These are phyloP conservation scores for Dothideomycetes sp. DNA, from an alignment of 2,329 filamentous ascomycete species.

Conservation along the genomic window DNA sequence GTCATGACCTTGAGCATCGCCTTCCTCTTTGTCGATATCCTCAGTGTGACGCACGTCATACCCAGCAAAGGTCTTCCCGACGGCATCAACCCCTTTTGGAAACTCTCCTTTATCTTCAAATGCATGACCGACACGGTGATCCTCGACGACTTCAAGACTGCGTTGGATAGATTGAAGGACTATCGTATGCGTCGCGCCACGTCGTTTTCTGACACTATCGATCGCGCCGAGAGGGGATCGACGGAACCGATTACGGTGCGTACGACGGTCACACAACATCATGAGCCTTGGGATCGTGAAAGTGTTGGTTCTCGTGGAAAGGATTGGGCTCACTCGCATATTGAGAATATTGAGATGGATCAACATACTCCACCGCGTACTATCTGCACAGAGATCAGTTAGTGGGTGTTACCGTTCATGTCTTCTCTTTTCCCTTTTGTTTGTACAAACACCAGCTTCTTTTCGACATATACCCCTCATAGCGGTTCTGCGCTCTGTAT, in stretches of 20 bases:
- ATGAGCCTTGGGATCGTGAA: slow-evolving; percentile 1
- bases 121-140: slow-evolving; percentile 53
- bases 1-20: slow-evolving; percentile 52
- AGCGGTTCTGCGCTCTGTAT: too few relatives aligned
- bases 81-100: slow-evolving; percentile 60
- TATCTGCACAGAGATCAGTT: slow-evolving; percentile 1
- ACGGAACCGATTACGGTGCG: slow-evolving; percentile 5
- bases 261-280: slow-evolving; percentile 8
- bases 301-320: neutral
- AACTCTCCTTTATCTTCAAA: slow-evolving; percentile 53
- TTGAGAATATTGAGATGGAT: slow-evolving; percentile 4
- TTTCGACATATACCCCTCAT: too few relatives aligned
- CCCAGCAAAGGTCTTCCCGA: slow-evolving; percentile 25
- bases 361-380: slow-evolving; percentile 8
- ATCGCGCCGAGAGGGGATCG: slow-evolving; percentile 4
- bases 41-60: slow-evolving; percentile 44
- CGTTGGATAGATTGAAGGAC: slow-evolving; percentile 38
- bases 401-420: neutral
- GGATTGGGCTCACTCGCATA: slow-evolving; percentile 1
- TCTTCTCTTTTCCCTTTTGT: too few relatives aligned
- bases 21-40: slow-evolving; percentile 54
- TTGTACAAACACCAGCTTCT: too few relatives aligned
- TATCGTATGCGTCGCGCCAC: slow-evolving; percentile 32
- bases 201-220: neutral
- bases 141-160: slow-evolving; percentile 60